Conservation (phyloP, 2,329 filamentous ascomycete species). For the Dothistroma septosporum region DNA sequence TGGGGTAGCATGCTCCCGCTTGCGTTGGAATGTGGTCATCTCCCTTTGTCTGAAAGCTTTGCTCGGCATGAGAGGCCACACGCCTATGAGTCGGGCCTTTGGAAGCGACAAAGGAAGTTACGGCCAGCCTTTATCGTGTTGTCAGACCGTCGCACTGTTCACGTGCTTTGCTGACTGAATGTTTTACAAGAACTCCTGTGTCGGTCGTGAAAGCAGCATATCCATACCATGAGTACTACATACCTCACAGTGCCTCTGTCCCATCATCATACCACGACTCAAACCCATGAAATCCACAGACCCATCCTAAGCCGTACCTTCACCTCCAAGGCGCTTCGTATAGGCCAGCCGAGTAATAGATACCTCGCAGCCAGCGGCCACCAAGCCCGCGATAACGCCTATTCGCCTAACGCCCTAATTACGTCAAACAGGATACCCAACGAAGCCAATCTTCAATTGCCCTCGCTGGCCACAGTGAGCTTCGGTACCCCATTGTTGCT, state of each 20-base stretch:
- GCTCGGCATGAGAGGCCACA: background rate
- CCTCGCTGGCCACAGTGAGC: slow-evolving; percentile 49
- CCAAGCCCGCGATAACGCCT: slow-evolving; percentile 18
- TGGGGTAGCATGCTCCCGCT: slow-evolving; percentile 3
- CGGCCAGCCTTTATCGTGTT: background rate
- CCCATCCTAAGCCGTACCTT: background rate
- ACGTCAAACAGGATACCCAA: slow-evolving; percentile 47
- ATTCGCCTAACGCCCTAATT: slow-evolving; percentile 36
- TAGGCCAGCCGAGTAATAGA: background rate
- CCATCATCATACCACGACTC: background rate
- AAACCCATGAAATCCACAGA: slow-evolving; percentile 2
- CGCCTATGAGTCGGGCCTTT: background rate
- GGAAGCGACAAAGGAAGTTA: slow-evolving; percentile 1
- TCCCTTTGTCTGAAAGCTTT: background rate
- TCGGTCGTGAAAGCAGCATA: too few relatives aligned
- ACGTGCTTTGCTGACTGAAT: too few relatives aligned
- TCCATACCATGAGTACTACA: background rate
- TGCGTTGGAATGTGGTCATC: slow-evolving; percentile 11
- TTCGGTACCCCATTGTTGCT: slow-evolving; percentile 69
- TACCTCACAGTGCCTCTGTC: background rate
- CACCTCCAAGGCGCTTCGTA: background rate
- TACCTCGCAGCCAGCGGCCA: background rate
- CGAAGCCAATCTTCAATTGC: slow-evolving; percentile 46
- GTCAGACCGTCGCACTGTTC: too few relatives aligned
- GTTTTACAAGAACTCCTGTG: too few relatives aligned